These are phyloP conservation scores for Halteria grandinella DNA, from an alignment of 73 alveolate genomes.

Conservation along the genomic window DNA sequence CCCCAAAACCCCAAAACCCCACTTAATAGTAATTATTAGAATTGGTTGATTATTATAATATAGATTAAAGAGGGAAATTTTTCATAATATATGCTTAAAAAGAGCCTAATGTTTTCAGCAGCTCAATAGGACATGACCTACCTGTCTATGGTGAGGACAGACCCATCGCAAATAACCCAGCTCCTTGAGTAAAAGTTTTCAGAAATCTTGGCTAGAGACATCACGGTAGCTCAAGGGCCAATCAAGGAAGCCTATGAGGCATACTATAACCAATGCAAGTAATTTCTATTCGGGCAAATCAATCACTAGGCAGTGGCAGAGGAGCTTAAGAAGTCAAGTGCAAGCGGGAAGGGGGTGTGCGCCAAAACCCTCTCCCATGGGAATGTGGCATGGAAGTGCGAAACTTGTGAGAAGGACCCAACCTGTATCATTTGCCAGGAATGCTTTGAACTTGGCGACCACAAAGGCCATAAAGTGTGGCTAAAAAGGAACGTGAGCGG, in stretches of 20 bases:
- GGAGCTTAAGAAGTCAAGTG: background rate
- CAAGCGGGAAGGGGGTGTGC: slow-evolving; percentile 50
- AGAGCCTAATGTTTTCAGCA: slow-evolving; percentile 14
- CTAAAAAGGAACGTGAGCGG: slow-evolving; percentile 72
- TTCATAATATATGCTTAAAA: background rate
- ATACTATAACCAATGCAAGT: slow-evolving; percentile 11
- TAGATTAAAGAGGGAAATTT: background rate
- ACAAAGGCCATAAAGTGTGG: slow-evolving; percentile 71
- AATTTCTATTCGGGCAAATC: slow-evolving; percentile 14
- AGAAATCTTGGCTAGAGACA: background rate
- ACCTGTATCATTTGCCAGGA: slow-evolving; percentile 78
- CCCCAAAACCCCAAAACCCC: slow-evolving; percentile 21
- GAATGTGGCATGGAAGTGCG: slow-evolving; percentile 80
- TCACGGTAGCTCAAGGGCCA: background rate
- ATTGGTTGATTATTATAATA: background rate
- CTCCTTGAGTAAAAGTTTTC: background rate
- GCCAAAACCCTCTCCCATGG: slow-evolving; percentile 66
- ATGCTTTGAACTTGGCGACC: slow-evolving; percentile 76
- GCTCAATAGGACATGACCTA: slow-evolving; percentile 9
- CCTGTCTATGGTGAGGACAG: slow-evolving; percentile 25
- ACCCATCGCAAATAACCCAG: background rate
- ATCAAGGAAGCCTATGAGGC: background rate
- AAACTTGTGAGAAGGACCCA: slow-evolving; percentile 76
- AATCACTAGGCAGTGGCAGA: slow-evolving; percentile 5
- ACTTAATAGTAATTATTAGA: background rate